Base-by-base conservation (phyloP, 495 filamentous ascomycete genomes). In the Coniosporium apollinis region DNA sequence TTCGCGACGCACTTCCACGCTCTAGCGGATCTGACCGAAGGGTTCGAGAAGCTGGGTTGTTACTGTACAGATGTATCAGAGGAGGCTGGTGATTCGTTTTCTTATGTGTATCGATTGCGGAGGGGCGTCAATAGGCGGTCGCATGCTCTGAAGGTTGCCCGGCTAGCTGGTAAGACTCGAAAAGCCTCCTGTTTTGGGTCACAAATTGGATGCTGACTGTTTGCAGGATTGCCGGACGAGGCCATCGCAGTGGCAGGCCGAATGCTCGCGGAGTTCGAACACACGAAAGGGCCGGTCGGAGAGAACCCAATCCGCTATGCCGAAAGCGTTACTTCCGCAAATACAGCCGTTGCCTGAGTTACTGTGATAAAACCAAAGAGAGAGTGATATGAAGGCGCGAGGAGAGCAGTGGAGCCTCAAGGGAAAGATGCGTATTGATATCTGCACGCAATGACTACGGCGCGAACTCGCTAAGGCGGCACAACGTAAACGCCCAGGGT, bases 1-100 rank as follows among this genome's bases (percentile, higher is more conserved):
- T 97, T 97, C 50, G 89, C 91, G 3, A 94, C 89, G 13, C 89
- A 97, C 50, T 97, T 96, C 50, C 87, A 96, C 51, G 60, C 56
- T 5, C 58, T 97, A 16, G 79, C 77, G 8, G 83, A 94, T 40
- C 72, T 93, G 70, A 74, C 73, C 0, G 50, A 57, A 6, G 62
- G 67, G 11, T 74, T 79, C 35, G 58, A 69, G n/a, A 49, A 58
- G 16, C 57, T 94, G 13, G 82, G 70, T 11, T 74, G 73, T 45
- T 94, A 85, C 49, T 94, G 91, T 50, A 94, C 89, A 0, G 85
- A 94, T 57, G 69, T 97, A 2, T 66, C 74, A 29, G 83, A 94
- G 47, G 68, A 63, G 2, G 43, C 48, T 0, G 48, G 67, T 35
- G 59, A 78, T 33, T 56, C 63, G 0, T 97, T 93, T 49, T 74